These are phyloP conservation scores for Boletus subparvulus DNA, from an alignment of 768 basidiomycete species.

Conservation along the genomic window DNA sequence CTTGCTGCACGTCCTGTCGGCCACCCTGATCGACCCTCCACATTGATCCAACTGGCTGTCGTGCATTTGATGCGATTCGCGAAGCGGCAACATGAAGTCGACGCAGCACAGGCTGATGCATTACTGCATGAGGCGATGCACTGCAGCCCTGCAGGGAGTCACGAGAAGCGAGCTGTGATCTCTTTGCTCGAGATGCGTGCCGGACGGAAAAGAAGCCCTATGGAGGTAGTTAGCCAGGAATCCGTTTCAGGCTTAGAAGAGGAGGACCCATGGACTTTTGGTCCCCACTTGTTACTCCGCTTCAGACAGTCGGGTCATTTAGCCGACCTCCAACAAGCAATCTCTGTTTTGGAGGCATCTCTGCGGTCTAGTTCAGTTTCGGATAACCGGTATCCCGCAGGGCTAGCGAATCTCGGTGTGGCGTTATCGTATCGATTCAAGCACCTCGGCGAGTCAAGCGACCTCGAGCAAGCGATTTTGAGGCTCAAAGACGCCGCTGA, in stretches of 20 bases:
- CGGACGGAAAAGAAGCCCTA: no score
- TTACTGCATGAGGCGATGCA: background rate
- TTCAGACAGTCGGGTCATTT: background rate
- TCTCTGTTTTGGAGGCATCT: background rate
- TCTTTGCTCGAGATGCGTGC: background rate
- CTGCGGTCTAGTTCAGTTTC: background rate
- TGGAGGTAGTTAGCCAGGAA: no score
- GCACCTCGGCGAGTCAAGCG: background rate
- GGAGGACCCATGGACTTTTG: background rate
- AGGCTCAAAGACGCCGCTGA: background rate
- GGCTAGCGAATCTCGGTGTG: background rate
- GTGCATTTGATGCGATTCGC: background rate
- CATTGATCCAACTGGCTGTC: background rate
- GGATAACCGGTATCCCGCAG: background rate
- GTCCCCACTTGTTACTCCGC: background rate
- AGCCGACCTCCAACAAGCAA: background rate
- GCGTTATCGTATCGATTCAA: background rate
- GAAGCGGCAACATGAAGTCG: background rate
- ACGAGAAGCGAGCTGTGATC: background rate
- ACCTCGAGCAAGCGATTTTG: background rate
- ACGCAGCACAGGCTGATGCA: background rate
- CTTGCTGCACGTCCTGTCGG: background rate
- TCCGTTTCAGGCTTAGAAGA: no score
- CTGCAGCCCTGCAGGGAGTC: background rate
- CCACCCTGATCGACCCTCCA: slow-evolving; percentile 3